Percentiles rank a stretch among this genome's conserved stretches.
Evolutionary conservation across 345 rosid genomes (phyloP).

Genomic region (Cardiospermum halicacabum): DNA sequence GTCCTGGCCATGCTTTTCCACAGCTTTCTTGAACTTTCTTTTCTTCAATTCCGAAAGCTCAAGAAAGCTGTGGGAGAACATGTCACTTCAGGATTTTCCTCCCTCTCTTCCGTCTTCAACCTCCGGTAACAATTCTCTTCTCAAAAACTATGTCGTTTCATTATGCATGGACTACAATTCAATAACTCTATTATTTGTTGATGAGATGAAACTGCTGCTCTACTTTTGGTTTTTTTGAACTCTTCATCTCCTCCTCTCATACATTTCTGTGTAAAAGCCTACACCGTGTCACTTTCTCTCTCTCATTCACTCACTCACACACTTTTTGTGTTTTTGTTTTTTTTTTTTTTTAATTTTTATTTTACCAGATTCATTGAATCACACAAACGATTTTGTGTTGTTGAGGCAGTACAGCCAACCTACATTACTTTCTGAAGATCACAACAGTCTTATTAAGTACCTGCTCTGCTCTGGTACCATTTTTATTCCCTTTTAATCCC

Average conservation of each 20-base stretch:
- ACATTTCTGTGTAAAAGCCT: slow-evolving; percentile 56
- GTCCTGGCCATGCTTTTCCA: slow-evolving; percentile 81
- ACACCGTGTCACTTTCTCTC: slow-evolving; percentile 36
- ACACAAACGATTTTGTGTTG: slow-evolving; percentile 1
- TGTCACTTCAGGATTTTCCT: slow-evolving; percentile 47
- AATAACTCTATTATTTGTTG: too few relatives aligned
- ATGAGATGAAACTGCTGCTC: slow-evolving; percentile 31
- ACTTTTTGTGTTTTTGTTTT: slow-evolving; percentile 16
- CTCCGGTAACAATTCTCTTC: too few relatives aligned
- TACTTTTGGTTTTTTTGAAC: slow-evolving; percentile 21
- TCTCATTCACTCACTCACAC: slow-evolving; percentile 30
- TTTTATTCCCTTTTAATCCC: not conserved
- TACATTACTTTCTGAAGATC: slow-evolving; percentile 13
- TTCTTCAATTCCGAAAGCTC: slow-evolving; percentile 35
- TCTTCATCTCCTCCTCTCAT: slow-evolving; percentile 28
- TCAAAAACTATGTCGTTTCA: too few relatives aligned
- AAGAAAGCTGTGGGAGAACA: slow-evolving; percentile 88
- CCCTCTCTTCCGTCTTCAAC: too few relatives aligned
- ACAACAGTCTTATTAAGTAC: slow-evolving; percentile 12
- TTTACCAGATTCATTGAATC: slow-evolving; percentile 11
- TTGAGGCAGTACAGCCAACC: slow-evolving; percentile 14
- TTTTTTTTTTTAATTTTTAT: not conserved
- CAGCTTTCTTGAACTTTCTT: slow-evolving; percentile 89
- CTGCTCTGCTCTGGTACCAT: too few relatives aligned
- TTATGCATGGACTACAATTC: too few relatives aligned